Percentiles rank a stretch among this genome's conserved stretches.
Evolutionary conservation across 1,284 basidiomycete species (phyloP).

Genomic region (Tylopilus orsonianus): DNA sequence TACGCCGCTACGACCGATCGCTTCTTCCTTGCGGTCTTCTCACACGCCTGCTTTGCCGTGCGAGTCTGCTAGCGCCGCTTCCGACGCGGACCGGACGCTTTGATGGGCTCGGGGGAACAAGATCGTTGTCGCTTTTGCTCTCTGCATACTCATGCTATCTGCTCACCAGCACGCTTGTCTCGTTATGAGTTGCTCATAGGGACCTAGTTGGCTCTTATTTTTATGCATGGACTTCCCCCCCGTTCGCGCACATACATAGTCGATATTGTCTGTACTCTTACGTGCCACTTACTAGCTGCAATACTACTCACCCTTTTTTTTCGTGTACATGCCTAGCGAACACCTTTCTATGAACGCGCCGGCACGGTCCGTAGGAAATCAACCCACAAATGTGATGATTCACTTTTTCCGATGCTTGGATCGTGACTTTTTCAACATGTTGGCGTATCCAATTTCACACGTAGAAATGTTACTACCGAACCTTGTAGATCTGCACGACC

Average conservation of each 20-base stretch:
- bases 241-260: background rate
- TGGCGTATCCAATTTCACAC: conserved; percentile 31
- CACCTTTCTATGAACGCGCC: background rate
- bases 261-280: conserved; percentile 16
- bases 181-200: background rate
- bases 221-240: conserved; percentile 9
- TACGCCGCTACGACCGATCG: conserved; percentile 3
- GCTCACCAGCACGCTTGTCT: background rate
- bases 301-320: conserved; percentile 2
- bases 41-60: background rate
- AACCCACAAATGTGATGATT: too few species aligned
- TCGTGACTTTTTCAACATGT: background rate
- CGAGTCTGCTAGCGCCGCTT: background rate
- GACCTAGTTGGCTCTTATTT: background rate
- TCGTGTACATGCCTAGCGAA: background rate
- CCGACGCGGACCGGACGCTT: conserved; percentile 7
- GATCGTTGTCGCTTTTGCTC: background rate
- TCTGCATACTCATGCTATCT: background rate
- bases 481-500: conserved; percentile 77
- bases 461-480: conserved; percentile 53
- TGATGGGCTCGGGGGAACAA: background rate
- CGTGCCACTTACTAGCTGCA: conserved; percentile 11
- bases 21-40: conserved; percentile 12
- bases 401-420: background rate
- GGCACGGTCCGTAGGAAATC: too few species aligned